A percentile compares a stretch with the other conserved stretches of the same genome.
phyloP scores from a whole-genome alignment of 768 basidiomycete species.

The Mrakia gelida region DNA sequence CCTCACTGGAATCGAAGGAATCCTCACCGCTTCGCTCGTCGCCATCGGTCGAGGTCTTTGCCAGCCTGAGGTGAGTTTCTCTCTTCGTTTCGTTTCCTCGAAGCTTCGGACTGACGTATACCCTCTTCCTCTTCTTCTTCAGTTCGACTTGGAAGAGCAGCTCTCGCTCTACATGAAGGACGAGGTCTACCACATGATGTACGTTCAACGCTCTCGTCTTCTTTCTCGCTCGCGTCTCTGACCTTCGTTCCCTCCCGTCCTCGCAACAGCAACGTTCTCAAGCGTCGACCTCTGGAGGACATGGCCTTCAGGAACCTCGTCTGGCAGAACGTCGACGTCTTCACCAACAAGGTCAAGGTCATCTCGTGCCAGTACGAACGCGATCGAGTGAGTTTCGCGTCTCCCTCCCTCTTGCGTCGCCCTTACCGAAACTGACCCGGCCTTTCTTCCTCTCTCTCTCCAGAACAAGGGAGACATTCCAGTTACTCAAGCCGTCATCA shows the following conservation, averaged over 20 bases:
- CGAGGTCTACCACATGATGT: slow-evolving; percentile 57
- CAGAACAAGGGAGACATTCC: slow-evolving; percentile 27
- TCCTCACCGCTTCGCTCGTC: slow-evolving; percentile 79
- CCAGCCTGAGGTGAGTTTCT: slow-evolving; percentile 70
- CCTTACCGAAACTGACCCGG: not conserved
- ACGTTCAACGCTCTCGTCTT: not conserved
- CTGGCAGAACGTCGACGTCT: slow-evolving; percentile 59
- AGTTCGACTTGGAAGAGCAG: slow-evolving; percentile 91
- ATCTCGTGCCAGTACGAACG: slow-evolving; percentile 84
- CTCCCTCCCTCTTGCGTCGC: not conserved
- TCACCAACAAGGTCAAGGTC: slow-evolving; percentile 73
- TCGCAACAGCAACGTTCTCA: slow-evolving; percentile 52
- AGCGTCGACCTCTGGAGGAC: slow-evolving; percentile 57
- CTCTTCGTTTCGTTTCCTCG: not conserved
- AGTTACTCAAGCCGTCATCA: slow-evolving; percentile 31
- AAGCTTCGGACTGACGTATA: not conserved
- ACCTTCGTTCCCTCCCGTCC: slow-evolving; percentile 42
- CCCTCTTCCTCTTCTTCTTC: slow-evolving; percentile 12
- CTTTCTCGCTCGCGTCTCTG: not conserved
- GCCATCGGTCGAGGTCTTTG: slow-evolving; percentile 86
- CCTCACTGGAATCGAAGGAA: slow-evolving; percentile 80
- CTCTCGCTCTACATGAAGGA: slow-evolving; percentile 88
- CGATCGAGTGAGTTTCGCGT: slow-evolving; percentile 57
- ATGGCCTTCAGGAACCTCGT: slow-evolving; percentile 51
- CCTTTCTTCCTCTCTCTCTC: not conserved